Evolutionary conservation across 306 rosid species (phyloP).

Genomic region (Castanea sativa): DNA sequence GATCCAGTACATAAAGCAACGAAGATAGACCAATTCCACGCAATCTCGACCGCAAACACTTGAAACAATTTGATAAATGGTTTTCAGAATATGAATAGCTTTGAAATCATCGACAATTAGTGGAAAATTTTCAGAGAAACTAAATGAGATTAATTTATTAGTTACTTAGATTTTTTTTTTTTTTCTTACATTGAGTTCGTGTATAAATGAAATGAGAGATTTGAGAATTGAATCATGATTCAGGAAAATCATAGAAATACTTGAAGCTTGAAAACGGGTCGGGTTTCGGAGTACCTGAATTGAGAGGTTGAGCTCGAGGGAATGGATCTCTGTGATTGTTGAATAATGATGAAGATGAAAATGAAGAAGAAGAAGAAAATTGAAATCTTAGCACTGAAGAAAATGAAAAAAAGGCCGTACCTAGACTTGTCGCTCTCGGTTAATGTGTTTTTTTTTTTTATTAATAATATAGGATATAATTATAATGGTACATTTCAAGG

Average conservation of each 20-base stretch:
- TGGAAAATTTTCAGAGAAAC: too few species aligned
- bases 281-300: too few species aligned
- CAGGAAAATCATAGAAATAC: too few species aligned
- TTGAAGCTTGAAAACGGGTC: too few species aligned
- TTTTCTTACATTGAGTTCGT: too few species aligned
- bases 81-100: too few species aligned
- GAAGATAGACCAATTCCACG: not conserved
- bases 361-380: not conserved
- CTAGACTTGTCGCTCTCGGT: not conserved
- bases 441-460: not conserved
- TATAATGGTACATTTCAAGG: not conserved
- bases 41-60: not conserved
- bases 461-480: not conserved
- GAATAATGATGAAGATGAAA: not conserved
- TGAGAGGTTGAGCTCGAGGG: not conserved
- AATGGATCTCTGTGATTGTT: constrained; percentile 5
- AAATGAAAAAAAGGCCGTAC: not conserved
- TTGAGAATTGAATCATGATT: too few species aligned
- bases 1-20: constrained; percentile 22
- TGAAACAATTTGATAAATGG: too few species aligned
- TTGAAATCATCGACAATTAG: too few species aligned
- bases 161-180: too few species aligned
- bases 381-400: constrained; percentile 9
- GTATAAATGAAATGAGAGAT: too few species aligned
- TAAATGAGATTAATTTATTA: too few species aligned